Conservation (phyloP, 768 basidiomycete species). For the Macrolepiota albuminosa region DNA sequence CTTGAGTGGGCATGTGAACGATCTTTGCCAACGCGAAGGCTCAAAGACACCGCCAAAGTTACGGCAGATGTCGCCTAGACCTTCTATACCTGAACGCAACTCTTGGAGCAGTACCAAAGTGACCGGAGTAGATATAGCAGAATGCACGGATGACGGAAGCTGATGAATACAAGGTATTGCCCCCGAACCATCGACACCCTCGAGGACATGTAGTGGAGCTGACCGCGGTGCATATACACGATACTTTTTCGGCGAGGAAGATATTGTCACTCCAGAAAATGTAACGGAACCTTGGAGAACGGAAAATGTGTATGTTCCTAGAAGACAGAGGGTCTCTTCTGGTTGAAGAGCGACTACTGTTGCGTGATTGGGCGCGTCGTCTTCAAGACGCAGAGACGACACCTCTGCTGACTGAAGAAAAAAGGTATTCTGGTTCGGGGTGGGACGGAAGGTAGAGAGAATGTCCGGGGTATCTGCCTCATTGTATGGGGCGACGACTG, state of each 20-base stretch:
- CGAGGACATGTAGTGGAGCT: conserved; percentile 63
- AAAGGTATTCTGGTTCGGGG: conserved; percentile 41
- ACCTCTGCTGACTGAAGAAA: conserved; percentile 36
- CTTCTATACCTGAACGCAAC: conserved; percentile 56
- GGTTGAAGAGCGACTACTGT: conserved; percentile 40
- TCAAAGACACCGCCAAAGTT: conserved; percentile 61
- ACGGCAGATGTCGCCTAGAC: conserved; percentile 57
- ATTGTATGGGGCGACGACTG: not conserved
- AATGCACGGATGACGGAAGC: conserved; percentile 16
- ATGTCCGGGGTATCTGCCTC: conserved; percentile 12
- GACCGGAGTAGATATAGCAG: conserved; percentile 14
- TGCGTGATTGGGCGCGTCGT: conserved; percentile 7
- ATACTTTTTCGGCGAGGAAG: conserved; percentile 35
- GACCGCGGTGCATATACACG: conserved; percentile 73
- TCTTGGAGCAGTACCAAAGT: conserved; percentile 55
- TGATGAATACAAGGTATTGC: conserved; percentile 9
- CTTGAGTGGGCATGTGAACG: conserved; percentile 30
- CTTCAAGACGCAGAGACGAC: conserved; percentile 22
- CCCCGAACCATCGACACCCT: conserved; percentile 16
- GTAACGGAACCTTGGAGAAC: conserved; percentile 60
- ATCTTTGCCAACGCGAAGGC: conserved; percentile 40
- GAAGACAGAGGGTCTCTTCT: conserved; percentile 55
- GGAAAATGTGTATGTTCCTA: conserved; percentile 59
- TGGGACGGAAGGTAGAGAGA: conserved; percentile 50
- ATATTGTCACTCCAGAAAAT: conserved; percentile 51